Evolutionary conservation across 768 basidiomycete species (phyloP).

Genomic region (Lepiota venenata): DNA sequence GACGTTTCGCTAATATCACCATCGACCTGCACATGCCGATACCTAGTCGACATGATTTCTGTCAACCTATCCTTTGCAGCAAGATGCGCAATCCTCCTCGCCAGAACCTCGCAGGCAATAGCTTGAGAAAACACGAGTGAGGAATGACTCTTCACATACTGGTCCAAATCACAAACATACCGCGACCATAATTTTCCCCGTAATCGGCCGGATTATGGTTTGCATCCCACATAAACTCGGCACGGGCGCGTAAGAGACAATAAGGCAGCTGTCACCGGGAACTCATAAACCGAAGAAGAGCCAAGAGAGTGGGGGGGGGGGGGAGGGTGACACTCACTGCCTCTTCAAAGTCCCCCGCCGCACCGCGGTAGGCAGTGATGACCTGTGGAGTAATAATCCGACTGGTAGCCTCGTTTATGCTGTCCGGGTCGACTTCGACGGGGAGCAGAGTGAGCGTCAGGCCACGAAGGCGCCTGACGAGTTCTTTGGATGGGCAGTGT

Average conservation of each 20-base stretch:
- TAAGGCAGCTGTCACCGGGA: conserved; percentile 65
- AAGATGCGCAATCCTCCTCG: conserved; percentile 74
- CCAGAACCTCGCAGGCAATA: conserved; percentile 80
- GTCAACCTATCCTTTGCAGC: conserved; percentile 60
- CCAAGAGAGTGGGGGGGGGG: no score
- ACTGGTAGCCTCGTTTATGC: conserved; percentile 73
- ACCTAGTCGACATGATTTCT: conserved; percentile 76
- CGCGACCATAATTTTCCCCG: conserved; percentile 81
- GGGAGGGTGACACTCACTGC: conserved; percentile 59
- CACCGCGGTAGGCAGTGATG: conserved; percentile 68
- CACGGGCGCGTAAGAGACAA: conserved; percentile 71
- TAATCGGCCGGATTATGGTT: conserved; percentile 81
- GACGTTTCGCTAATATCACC: conserved; percentile 72
- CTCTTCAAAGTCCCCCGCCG: conserved; percentile 86
- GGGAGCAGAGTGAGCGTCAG: conserved; percentile 11
- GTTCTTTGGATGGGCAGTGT: background rate
- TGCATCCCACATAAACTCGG: conserved; percentile 81
- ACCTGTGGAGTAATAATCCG: conserved; percentile 82
- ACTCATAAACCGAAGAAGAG: background rate
- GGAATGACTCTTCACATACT: background rate
- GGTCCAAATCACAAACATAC: conserved; percentile 31
- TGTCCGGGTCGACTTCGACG: conserved; percentile 28
- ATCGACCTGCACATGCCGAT: conserved; percentile 65
- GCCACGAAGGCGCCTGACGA: conserved; percentile 8
- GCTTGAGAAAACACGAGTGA: conserved; percentile 36